Conservation (phyloP, 192 early-diverging fungal genomes). For the Dissophora ornata region DNA sequence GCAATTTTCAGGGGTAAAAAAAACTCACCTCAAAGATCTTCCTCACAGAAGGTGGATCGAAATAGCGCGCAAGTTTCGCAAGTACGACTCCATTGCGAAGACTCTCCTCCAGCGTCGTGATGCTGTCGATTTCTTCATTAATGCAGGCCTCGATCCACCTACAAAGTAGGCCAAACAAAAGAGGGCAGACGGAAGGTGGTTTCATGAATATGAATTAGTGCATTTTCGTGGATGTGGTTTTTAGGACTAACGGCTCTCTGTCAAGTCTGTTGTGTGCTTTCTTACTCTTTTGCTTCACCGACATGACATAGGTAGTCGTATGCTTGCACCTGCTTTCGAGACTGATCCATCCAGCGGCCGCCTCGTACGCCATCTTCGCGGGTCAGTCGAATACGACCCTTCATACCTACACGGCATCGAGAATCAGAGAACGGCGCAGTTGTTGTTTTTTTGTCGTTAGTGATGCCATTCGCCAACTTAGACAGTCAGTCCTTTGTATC, state of each 20-base stretch:
- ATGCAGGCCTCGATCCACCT: conserved; percentile 98
- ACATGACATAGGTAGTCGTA: conserved; percentile 99
- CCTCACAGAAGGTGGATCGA: conserved; percentile 85
- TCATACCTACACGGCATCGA: conserved; percentile 47
- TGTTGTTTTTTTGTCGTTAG: neutral
- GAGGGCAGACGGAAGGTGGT: neutral
- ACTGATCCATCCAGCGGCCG: conserved; percentile 87
- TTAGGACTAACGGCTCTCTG: no score
- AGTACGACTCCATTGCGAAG: conserved; percentile 93
- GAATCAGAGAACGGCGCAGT: neutral
- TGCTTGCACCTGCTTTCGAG: conserved; percentile 90
- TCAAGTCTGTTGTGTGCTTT: neutral
- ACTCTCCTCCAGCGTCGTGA: conserved; percentile 86
- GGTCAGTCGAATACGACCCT: conserved; percentile 60
- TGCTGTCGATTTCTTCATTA: conserved; percentile 80
- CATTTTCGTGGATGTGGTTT: no score
- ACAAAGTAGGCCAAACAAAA: conserved; percentile 1
- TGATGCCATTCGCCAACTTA: conserved; percentile 4
- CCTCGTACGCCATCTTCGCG: conserved; percentile 49
- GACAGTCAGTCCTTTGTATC: no score
- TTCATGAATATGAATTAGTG: no score
- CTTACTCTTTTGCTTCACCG: conserved; percentile 97
- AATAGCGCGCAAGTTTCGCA: conserved; percentile 87
- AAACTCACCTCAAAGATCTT: conserved; percentile 80
- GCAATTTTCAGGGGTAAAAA: no score